Evolutionary conservation across 2,329 filamentous ascomycete genomes (phyloP), one percentile per base, ranked within the genome.

Genomic region (Diaporthe citriasiana): DNA sequence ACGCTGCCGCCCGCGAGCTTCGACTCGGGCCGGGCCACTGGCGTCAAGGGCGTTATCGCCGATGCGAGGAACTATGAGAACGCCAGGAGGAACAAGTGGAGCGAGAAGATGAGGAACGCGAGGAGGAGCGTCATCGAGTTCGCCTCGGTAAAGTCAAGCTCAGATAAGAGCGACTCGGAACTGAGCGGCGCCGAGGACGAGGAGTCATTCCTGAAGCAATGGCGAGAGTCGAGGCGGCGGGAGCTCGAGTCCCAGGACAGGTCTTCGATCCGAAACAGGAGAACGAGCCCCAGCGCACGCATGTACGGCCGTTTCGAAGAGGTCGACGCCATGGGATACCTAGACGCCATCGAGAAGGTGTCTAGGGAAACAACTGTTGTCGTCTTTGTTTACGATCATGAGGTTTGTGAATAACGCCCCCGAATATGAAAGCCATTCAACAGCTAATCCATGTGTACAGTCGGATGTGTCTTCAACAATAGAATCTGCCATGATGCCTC

Each of bases 341-440:
- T 99, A n/a, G 95, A 98, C 83, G 95, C 96, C 72, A 95, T 98
- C 78, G 97, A 99, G 85, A 97, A 95, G 84, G 94, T 96, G 6
- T 88, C 91, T 51, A 85, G 92, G 63, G 94, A 96, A 60, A 96
- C 94, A 0, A 89, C 93, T 4, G 95, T 98, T 2, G 93, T 98
- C 3, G 97, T 99, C 38, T 97, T 96, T 84, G 95, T 99, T 77
- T 97, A 95, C 82, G 95, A 98, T 80, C 90, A 94, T 75, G 89
- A 93, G 87, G 95, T 97, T 89, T 82, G 91, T 84, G 68, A 70
- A 68, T 38, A 35, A 35, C 47, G 25, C 60, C 66, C 71, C 55
- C 51, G 55, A 30, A 13, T 10, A 35, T n/a, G n/a, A 17, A 4
- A 5, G 12, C 40, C 15, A n/a, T 55, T 42, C 55, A 66, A 8